A percentile compares a stretch with the other conserved stretches of the same genome.
Conservation (phyloP, 805 yeast genomes). For the Kuraishia piskuri region DNA sequence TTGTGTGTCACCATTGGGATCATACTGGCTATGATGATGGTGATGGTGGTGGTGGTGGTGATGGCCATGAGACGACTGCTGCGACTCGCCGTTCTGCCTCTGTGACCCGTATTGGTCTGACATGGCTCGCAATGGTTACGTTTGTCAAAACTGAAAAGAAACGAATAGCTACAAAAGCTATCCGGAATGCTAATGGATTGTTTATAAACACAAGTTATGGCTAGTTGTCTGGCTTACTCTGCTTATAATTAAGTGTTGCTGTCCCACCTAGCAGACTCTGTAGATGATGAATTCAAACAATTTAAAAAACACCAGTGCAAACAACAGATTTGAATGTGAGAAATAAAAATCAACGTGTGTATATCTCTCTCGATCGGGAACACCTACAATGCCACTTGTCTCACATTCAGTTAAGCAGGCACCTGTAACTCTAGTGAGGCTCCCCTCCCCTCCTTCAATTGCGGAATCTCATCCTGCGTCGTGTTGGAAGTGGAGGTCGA, state of each 20-base stretch:
- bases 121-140: background rate
- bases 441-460: background rate
- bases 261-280: no score
- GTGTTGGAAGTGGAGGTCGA: background rate
- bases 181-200: no score
- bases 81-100: slow-evolving; percentile 6
- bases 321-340: background rate
- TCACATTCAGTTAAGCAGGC: background rate
- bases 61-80: slow-evolving; percentile 10
- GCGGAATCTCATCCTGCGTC: background rate
- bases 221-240: no score
- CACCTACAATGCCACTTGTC: background rate
- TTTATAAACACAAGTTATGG: no score
- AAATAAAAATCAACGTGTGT: no score
- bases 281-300: no score
- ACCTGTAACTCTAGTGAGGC: background rate
- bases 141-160: no score
- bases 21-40: slow-evolving; percentile 8
- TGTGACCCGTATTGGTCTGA: background rate
- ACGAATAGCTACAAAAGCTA: no score
- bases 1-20: slow-evolving; percentile 2
- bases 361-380: background rate
- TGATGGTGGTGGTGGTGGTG: slow-evolving; percentile 15
- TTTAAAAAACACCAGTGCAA: no score
- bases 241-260: no score